These are phyloP conservation scores for Angomonas desouzai DNA, from an alignment of 208 protist genomes.

Conservation along the genomic window DNA sequence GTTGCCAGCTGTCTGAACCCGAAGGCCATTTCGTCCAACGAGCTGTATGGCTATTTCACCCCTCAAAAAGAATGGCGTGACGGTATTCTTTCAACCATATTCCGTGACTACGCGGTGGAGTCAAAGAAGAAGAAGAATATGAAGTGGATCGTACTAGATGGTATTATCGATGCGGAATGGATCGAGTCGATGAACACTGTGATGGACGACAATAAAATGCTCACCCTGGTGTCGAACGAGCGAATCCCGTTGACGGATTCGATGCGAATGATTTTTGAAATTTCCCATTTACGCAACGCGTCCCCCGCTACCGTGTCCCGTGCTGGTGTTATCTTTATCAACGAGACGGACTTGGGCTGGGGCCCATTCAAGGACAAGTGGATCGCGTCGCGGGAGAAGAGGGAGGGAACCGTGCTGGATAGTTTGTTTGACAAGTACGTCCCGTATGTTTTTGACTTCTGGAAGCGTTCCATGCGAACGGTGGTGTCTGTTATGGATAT, in stretches of 20 bases:
- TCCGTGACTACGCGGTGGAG: slow-evolving; percentile 95
- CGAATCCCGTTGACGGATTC: slow-evolving; percentile 96
- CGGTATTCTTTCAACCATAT: slow-evolving; percentile 93
- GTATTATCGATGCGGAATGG: slow-evolving; percentile 98
- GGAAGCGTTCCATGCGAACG: slow-evolving; percentile 87
- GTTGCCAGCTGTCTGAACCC: slow-evolving; percentile 94
- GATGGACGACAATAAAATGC: slow-evolving; percentile 99
- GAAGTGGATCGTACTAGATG: slow-evolving; percentile 98
- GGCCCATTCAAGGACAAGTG: slow-evolving; percentile 95
- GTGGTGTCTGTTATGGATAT: slow-evolving; percentile 93
- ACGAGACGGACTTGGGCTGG: slow-evolving; percentile 97
- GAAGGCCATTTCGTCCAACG: slow-evolving; percentile 98
- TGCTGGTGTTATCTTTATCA: slow-evolving; percentile 98
- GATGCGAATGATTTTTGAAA: slow-evolving; percentile 99
- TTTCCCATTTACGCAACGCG: slow-evolving; percentile 96
- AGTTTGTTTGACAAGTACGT: slow-evolving; percentile 98
- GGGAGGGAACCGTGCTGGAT: slow-evolving; percentile 91
- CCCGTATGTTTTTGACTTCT: slow-evolving; percentile 90
- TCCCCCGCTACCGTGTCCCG: slow-evolving; percentile 98
- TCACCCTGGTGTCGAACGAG: slow-evolving; percentile 98
- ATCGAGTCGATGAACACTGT: slow-evolving; percentile 99
- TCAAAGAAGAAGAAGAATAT: slow-evolving; percentile 93
- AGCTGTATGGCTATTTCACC: slow-evolving; percentile 98
- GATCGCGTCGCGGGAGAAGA: slow-evolving; percentile 88
- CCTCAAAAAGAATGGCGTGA: slow-evolving; percentile 97